These are phyloP conservation scores for Thermothelomyces thermophilus DNA, from an alignment of 2,329 filamentous ascomycete genomes.

Conservation along the genomic window DNA sequence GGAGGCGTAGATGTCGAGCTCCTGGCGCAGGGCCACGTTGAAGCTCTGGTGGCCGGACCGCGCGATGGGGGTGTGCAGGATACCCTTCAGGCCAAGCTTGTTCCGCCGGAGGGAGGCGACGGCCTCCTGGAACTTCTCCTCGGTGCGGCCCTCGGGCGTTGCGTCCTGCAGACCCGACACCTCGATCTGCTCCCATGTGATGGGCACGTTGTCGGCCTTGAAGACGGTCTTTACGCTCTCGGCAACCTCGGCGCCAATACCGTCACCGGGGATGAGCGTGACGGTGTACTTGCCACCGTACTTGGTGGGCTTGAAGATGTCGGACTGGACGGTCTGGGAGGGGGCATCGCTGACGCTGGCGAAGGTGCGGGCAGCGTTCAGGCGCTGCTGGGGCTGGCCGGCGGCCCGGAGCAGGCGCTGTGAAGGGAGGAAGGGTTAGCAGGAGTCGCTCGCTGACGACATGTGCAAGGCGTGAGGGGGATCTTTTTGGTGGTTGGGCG, in stretches of 20 bases:
- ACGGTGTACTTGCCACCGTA: constrained; percentile 99
- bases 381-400: constrained; percentile 36
- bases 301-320: constrained; percentile 99
- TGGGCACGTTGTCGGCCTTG: constrained; percentile 97
- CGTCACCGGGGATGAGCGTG: constrained; percentile 96
- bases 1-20: constrained; percentile 98
- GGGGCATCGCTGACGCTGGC: constrained; percentile 71
- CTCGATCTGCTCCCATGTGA: constrained; percentile 98
- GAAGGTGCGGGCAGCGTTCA: constrained; percentile 48
- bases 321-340: constrained; percentile 60
- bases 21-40: constrained; percentile 98
- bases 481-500: neutral
- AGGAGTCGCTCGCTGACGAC: neutral
- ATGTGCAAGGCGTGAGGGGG: constrained; percentile 8
- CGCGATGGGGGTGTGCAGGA: constrained; percentile 94
- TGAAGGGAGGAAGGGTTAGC: constrained; percentile 24
- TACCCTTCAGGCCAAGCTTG: constrained; percentile 98
- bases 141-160: constrained; percentile 66
- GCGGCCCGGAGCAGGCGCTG: constrained; percentile 49
- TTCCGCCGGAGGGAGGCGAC: constrained; percentile 95
- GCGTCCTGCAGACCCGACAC: constrained; percentile 84
- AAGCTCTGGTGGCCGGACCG: constrained; percentile 97
- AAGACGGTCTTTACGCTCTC: constrained; percentile 99
- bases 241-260: constrained; percentile 95
- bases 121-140: constrained; percentile 92